Evolutionary conservation across 2,329 filamentous ascomycete species (phyloP).

Genomic region (Polytolypa hystricis): DNA sequence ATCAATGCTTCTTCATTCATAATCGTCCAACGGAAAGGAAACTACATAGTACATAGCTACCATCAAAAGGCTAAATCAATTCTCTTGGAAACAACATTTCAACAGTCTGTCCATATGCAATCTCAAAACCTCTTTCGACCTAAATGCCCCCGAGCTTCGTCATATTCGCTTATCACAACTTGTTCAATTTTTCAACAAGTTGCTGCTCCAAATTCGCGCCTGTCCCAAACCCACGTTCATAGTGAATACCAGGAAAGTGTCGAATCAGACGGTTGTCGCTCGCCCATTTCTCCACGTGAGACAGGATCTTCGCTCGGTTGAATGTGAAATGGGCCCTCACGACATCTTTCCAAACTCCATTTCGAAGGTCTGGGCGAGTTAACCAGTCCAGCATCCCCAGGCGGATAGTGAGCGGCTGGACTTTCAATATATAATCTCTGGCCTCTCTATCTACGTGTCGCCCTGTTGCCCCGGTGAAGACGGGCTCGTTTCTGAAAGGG

Average conservation of each 20-base stretch:
- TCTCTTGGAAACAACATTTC: no score
- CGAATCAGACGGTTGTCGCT: conserved; percentile 25
- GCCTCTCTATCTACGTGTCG: conserved; percentile 11
- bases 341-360: conserved; percentile 13
- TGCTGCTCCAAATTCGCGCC: background rate
- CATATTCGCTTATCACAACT: background rate
- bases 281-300: conserved; percentile 36
- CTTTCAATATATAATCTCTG: conserved; percentile 20
- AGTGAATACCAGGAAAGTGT: no score
- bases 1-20: no score
- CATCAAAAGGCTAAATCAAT: no score
- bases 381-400: conserved; percentile 14
- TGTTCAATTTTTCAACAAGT: background rate
- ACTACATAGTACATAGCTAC: no score
- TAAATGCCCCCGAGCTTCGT: no score
- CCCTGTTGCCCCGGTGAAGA: conserved; percentile 17
- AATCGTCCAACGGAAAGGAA: no score
- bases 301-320: conserved; percentile 10
- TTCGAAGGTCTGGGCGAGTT: conserved; percentile 3
- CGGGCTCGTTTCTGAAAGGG: conserved; percentile 47
- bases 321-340: conserved; percentile 12
- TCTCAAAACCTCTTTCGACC: no score
- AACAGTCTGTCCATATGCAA: no score
- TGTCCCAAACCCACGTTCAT: background rate
- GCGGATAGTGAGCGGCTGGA: conserved; percentile 9